Base-by-base conservation (phyloP, 1,284 basidiomycete species). In the Wallemia hederae region DNA sequence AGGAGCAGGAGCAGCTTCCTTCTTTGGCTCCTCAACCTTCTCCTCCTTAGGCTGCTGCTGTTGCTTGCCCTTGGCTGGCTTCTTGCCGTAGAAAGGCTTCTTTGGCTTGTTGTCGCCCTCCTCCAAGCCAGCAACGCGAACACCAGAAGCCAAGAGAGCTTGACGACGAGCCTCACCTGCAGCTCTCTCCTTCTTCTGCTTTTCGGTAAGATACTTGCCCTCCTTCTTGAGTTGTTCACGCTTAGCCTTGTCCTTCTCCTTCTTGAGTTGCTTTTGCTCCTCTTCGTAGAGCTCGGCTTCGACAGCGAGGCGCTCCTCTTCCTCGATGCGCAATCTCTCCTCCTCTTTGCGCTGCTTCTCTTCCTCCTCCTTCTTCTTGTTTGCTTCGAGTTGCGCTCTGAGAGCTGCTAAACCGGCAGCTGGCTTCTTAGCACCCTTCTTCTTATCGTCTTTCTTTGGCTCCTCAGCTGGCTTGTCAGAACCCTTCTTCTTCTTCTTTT, bases 181-280 rank as follows among this genome's bases (percentile, higher is more conserved):
- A 19, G 85, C 84, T 66, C 80, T 83, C 70, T 97, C 91, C 67
- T 88, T 85, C 73, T 91, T 96, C 71, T 98, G 91, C 72, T 94
- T 96, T 69, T 90, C 87, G 3, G 90, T 94, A 58, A 96, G 76
- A 28, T 89, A 73, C 61, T 83, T 79, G 29, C 90, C 90, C 71
- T 94, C 89, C 69, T 89, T 90, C 76, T 84, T 86, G 24, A 84
- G 80, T 57, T 82, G 68, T 66, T 90, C 87, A 60, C 78, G 78
- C 71, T 90, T 90, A 55, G 78, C 81, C 85, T 87, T 89, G 73
- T 94, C 90, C 69, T 85, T 89, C 66, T 90, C 85, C 70, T 87
- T 90, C 73, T 75, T 82, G 60, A 80, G 77, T 64, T 80, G 79
- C 68, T 86, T 86, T 70, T 86, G 85, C 70, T 89, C 88, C 68